Conservation (phyloP, 768 basidiomycete genomes). For the Clathrus columnatus region DNA sequence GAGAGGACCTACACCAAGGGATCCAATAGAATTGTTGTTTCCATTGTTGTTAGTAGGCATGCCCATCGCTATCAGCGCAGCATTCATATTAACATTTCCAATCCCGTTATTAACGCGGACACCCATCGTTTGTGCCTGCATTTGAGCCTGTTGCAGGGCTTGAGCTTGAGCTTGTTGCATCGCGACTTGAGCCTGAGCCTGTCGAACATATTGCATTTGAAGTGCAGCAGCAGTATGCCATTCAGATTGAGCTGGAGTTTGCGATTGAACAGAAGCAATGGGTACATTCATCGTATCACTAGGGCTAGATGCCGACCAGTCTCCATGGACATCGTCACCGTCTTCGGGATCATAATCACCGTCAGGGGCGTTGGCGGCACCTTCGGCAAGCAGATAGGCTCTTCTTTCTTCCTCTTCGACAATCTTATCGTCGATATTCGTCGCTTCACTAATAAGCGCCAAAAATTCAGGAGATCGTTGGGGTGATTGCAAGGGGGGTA, state of each 20-base stretch:
- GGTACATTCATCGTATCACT: not conserved
- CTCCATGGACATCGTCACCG: not conserved
- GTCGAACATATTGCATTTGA: not conserved
- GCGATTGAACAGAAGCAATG: not conserved
- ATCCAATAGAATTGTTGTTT: too few relatives aligned
- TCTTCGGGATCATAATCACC: conserved; percentile 8
- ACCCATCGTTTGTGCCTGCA: not conserved
- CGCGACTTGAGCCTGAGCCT: not conserved
- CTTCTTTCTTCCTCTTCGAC: conserved; percentile 17
- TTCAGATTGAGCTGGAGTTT: not conserved
- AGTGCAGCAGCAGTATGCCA: not conserved
- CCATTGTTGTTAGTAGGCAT: not conserved
- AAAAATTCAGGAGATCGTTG: conserved; percentile 61
- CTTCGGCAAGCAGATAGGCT: conserved; percentile 11
- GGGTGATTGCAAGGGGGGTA: conserved; percentile 67
- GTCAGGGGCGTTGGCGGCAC: not conserved
- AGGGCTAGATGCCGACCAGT: not conserved
- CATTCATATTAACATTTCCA: not conserved
- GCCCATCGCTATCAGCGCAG: not conserved
- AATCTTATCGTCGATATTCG: conserved; percentile 15
- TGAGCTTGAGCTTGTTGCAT: conserved; percentile 3
- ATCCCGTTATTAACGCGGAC: too few relatives aligned
- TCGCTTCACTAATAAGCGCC: conserved; percentile 16
- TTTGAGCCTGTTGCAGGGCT: not conserved
- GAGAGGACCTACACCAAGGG: not conserved